A percentile compares a stretch with the other conserved stretches of the same genome.
These are phyloP conservation scores for Podila epigama DNA, from an alignment of 192 early-diverging fungal species.

Conservation along the genomic window DNA sequence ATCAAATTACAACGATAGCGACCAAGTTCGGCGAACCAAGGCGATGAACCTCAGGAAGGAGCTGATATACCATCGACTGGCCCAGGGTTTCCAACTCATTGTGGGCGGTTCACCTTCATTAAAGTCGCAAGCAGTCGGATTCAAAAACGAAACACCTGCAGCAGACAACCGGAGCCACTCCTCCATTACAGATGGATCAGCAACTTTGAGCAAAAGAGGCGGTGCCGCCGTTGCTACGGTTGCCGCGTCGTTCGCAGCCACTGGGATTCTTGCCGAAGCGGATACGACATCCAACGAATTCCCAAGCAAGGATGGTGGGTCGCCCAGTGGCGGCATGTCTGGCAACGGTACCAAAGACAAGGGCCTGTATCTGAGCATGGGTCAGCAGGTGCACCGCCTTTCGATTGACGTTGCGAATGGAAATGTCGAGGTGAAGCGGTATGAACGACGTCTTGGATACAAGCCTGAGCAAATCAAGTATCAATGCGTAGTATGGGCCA, in stretches of 20 bases:
- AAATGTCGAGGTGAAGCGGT: conserved; percentile 89
- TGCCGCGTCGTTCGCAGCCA: neutral
- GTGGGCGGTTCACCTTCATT: conserved; percentile 29
- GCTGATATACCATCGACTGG: conserved; percentile 87
- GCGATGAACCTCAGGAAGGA: conserved; percentile 74
- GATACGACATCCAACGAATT: conserved; percentile 18
- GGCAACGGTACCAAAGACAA: conserved; percentile 18
- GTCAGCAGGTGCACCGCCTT: conserved; percentile 88
- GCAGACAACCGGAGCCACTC: neutral
- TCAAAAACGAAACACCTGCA: neutral
- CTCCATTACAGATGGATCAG: neutral
- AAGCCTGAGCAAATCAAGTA: conserved; percentile 68
- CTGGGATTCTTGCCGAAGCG: neutral
- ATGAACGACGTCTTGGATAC: conserved; percentile 74
- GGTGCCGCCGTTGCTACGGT: neutral
- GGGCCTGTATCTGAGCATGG: conserved; percentile 83
- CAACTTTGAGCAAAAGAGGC: neutral
- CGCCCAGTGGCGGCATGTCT: neutral
- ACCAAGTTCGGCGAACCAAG: conserved; percentile 42
- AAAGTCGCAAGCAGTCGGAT: conserved; percentile 1
- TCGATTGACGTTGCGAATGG: conserved; percentile 66
- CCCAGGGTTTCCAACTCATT: conserved; percentile 93
- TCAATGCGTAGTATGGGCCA: conserved; percentile 87
- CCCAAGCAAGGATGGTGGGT: conserved; percentile 22
- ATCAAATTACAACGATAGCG: conserved; percentile 50